phyloP scores from a whole-genome alignment of 768 basidiomycete genomes.

The Guyanaporus albipodus region DNA sequence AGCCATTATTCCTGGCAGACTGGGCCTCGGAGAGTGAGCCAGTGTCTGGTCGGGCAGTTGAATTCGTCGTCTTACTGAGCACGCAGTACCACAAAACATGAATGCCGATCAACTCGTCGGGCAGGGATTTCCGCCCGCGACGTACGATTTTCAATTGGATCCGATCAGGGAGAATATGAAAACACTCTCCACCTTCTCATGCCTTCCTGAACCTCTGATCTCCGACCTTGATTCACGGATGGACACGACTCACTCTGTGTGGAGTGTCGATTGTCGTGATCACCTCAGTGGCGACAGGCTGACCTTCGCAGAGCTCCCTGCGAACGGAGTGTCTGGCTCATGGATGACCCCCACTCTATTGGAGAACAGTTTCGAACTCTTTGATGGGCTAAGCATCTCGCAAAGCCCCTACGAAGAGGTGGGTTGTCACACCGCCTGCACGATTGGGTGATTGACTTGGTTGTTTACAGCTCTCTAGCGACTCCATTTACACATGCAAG shows the following conservation, averaged over 20 bases:
- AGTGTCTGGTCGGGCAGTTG: not conserved
- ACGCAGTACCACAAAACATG: not conserved
- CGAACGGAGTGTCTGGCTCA: not conserved
- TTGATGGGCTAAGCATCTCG: not conserved
- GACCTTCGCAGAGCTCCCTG: no score
- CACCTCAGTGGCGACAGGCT: no score
- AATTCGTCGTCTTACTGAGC: not conserved
- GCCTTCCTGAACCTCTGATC: no score
- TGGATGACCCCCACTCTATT: no score
- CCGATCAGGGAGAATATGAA: not conserved
- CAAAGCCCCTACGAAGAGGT: not conserved
- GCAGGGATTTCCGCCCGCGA: not conserved
- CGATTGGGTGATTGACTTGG: not conserved
- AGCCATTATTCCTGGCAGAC: not conserved
- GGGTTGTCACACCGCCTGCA: not conserved
- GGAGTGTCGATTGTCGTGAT: not conserved
- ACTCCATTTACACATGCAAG: not conserved
- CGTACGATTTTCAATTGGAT: not conserved
- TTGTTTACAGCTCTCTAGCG: not conserved
- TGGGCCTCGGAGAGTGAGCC: constrained; percentile 2
- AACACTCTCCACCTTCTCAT: not conserved
- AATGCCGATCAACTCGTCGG: not conserved
- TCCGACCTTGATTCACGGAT: not conserved
- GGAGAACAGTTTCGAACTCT: not conserved
- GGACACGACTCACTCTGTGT: not conserved